These are phyloP conservation scores for Scheffersomyces insectosa DNA, from an alignment of 1,139 yeast genomes.

Conservation along the genomic window DNA sequence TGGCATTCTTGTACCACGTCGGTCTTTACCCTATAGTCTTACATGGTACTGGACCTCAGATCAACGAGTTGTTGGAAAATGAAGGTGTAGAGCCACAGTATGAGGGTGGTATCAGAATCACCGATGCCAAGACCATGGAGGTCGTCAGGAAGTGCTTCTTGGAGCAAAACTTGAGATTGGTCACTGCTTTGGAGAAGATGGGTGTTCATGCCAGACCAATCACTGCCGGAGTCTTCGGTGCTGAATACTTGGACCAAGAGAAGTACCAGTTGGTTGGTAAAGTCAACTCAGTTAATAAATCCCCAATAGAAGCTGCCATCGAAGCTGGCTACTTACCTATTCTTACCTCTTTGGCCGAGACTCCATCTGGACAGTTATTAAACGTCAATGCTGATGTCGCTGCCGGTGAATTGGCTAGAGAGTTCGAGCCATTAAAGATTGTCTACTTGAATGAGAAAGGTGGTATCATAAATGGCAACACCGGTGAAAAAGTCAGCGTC, in stretches of 20 bases:
- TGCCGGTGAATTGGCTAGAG: constrained; percentile 96
- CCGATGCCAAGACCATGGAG: constrained; percentile 92
- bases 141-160: constrained; percentile 94
- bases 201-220: constrained; percentile 99
- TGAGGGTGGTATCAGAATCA: constrained; percentile 94
- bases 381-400: constrained; percentile 99
- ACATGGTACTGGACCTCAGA: constrained; percentile 99
- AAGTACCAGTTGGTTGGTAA: constrained; percentile 93
- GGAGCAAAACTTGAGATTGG: constrained; percentile 91
- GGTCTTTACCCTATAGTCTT: constrained; percentile 95
- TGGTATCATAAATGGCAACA: constrained; percentile 89
- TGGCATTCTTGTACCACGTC: constrained; percentile 94
- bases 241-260: constrained; percentile 86
- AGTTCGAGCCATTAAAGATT: constrained; percentile 92
- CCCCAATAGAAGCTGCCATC: constrained; percentile 92
- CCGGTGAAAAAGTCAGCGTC: constrained; percentile 85
- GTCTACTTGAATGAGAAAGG: constrained; percentile 97
- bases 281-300: constrained; percentile 81
- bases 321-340: constrained; percentile 96
- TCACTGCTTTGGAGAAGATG: constrained; percentile 91
- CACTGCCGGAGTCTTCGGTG: constrained; percentile 96
- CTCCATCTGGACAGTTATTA: constrained; percentile 92
- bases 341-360: constrained; percentile 93
- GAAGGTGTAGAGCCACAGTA: constrained; percentile 97
- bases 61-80: constrained; percentile 86